Percentiles rank a stretch among this genome's conserved stretches.
Evolutionary conservation across 441 rosid genomes (phyloP).

Genomic region (Corymbia citriodora): DNA sequence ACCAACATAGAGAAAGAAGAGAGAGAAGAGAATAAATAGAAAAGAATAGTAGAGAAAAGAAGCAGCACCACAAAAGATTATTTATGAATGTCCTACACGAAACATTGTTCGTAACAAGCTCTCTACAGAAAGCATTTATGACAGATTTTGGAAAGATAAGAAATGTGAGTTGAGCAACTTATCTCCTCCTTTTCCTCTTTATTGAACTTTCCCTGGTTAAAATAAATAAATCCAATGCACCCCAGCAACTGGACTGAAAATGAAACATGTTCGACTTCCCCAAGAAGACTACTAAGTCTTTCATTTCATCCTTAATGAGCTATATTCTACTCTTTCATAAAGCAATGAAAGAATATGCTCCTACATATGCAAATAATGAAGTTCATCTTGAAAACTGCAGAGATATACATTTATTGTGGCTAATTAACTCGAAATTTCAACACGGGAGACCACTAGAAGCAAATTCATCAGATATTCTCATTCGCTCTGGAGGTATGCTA

Average conservation of each 20-base stretch:
- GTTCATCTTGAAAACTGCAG: not conserved
- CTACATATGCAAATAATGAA: not conserved
- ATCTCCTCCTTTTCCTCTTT: not conserved
- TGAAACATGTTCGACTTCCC: not conserved
- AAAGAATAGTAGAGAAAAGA: conserved; percentile 29
- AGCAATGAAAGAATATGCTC: not conserved
- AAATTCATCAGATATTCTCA: not conserved
- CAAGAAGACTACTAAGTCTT: not conserved
- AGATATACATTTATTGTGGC: not conserved
- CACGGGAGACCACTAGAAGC: not conserved
- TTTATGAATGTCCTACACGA: conserved; percentile 11
- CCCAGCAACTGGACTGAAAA: not conserved
- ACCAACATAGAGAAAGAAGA: conserved; percentile 55
- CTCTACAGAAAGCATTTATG: not conserved
- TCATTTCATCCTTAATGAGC: not conserved
- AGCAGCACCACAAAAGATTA: conserved; percentile 18
- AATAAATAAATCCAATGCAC: not conserved
- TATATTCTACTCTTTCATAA: not conserved
- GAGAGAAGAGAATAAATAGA: conserved; percentile 47
- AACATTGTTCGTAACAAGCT: not conserved
- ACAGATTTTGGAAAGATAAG: not conserved
- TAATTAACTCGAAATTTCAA: not conserved
- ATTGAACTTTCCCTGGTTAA: not conserved
- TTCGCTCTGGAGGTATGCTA: not conserved
- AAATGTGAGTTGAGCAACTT: not conserved